phyloP scores from a whole-genome alignment of 2,329 filamentous ascomycete genomes.

The Tolypocladium nubicola region DNA sequence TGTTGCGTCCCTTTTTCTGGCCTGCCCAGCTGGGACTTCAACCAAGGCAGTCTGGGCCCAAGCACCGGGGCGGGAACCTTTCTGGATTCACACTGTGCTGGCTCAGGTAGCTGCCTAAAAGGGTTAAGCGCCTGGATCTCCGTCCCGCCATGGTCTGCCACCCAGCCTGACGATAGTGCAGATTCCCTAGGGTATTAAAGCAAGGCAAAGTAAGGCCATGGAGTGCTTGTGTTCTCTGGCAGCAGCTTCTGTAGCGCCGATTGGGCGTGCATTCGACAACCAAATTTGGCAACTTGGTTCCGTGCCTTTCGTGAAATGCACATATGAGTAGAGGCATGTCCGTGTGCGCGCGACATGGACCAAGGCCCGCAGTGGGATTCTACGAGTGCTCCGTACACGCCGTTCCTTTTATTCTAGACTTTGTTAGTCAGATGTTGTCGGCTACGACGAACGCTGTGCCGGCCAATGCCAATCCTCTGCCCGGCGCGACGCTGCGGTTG shows the following conservation, averaged over 20 bases:
- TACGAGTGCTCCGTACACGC: background rate
- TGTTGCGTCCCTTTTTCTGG: background rate
- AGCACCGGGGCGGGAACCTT: background rate
- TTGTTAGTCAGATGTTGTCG: background rate
- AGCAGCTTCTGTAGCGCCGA: background rate
- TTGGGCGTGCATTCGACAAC: background rate
- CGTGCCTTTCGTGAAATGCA: background rate
- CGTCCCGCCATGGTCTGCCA: background rate
- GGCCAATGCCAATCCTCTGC: background rate
- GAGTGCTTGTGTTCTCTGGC: background rate
- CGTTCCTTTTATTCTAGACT: background rate
- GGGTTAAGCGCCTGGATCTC: background rate
- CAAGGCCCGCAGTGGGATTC: background rate
- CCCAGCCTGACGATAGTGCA: background rate
- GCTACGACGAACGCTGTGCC: background rate
- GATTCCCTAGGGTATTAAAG: background rate
- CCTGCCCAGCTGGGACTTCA: background rate
- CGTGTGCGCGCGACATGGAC: background rate
- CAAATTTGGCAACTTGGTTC: background rate
- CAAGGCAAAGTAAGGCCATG: background rate
- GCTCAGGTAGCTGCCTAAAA: conserved; percentile 1
- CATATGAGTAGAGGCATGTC: no score
- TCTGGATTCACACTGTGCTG: conserved; percentile 2
- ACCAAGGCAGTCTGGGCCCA: background rate
- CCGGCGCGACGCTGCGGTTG: background rate